Base-by-base conservation (phyloP, 2,329 filamentous ascomycete genomes). In the Claviceps quebecensis region DNA sequence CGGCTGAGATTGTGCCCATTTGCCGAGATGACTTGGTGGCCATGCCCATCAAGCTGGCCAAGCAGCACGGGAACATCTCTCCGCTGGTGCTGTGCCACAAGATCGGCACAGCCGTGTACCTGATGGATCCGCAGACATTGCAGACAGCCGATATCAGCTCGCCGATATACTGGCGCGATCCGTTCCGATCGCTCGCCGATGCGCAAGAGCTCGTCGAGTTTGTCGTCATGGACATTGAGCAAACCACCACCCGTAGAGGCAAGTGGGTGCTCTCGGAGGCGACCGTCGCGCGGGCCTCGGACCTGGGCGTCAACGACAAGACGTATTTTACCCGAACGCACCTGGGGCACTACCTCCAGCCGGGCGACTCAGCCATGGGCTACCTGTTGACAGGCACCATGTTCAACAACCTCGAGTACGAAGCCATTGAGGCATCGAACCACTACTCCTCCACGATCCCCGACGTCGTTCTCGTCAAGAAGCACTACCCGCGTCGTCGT, bases 1-100 rank as follows among this genome's bases (percentile, higher is more conserved):
- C 89, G 0, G 81, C 85, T 50, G 87, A 96, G 64, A 69, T 98
- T 47, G 84, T 97, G 26, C 93, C 93, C 1, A 89, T 98, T 48
- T 97, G 93, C 75, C 95, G 96, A 68, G 93, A 98, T 60, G 93
- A 98, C 64, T 74, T 98, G 29, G 87, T 98, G n/a, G 90, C 87
- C 1, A 72, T 98, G 38, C 93, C 93, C 1, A 82, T 95, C 56
- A 89, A 88, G 59, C 73, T 97, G 53, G 93, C 93, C 14, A 93
- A 89, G 66, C 81, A 84, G 52, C 74, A 86, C 49, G 90, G 93
- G 56, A 96, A 95, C 67, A 95, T 97, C 60, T 78, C 82, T 1
- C 93, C 93, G 3, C 73, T 98, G 39, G 80, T 84, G 1, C 74
- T 98, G 39, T 97, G 93, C 73, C 80, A 90, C 67, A 80, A 86